Evolutionary conservation across 106 monocot genomes (phyloP), one percentile per base, ranked within the genome.

Genomic region (Dendrobium catenatum): DNA sequence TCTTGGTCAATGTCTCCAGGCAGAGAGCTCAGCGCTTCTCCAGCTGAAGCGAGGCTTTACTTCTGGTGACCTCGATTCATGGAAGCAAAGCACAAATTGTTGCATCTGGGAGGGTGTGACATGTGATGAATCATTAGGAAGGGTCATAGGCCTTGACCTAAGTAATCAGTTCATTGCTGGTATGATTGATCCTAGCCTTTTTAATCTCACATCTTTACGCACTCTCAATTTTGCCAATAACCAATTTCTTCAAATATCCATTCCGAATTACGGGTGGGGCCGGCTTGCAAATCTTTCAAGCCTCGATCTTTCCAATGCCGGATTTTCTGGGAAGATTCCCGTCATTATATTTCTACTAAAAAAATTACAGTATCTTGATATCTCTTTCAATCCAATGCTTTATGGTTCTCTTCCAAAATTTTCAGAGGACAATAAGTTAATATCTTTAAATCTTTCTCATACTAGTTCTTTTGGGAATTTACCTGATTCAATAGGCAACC

Each of bases 71-170:
- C 51, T 51, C 10, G 13, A 13, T 51, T 16, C 16, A 15, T 51
- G 51, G 51, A 0, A 51, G 16, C 51, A 2, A 15, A 13, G 51
- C 3, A 51, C 51, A 1, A 13, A 15, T 15, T 51, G 51, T 15
- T 15, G 51, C 13, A 13, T 13, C 1, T 13, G 13, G 13, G 51
- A 13, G 13, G 51, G 0, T 15, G 51, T 51, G 51, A 51, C 51
- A 51, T 51, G 51, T 2, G 51, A 51, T 51, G 51, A 51, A 51
- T 13, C 59, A 0, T 3, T 3, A 37, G 78, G 78, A n/a, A 42
- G 11, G 42, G 86, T 92, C 79, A 84, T 73, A 22, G 77, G 51
- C 31, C 89, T 92, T 24, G 84, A 92, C 68, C 87, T 92, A 51
- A 61, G 77, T 72, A 20, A 24, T 44, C 75, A 33, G 5, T 41